phyloP scores from a whole-genome alignment of 305 asterid species.

The Solanum hybrid region DNA sequence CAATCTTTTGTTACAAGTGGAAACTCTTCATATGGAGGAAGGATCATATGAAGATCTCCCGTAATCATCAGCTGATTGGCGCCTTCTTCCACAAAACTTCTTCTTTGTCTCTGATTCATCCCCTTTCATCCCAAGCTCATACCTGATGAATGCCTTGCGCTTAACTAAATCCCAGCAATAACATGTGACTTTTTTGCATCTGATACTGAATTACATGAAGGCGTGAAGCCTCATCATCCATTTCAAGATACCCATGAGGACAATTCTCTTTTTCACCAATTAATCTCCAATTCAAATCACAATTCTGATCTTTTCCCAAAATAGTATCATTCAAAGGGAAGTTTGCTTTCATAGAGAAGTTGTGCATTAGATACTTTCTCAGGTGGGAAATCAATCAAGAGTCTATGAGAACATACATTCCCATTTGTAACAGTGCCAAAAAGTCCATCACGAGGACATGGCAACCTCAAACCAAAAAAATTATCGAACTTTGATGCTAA shows the following conservation, averaged over 20 bases:
- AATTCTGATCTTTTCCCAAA: constrained; percentile 15
- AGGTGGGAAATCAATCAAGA: constrained; percentile 56
- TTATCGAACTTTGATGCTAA: constrained; percentile 54
- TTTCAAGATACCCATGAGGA: not conserved
- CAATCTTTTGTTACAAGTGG: not conserved
- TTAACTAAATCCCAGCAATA: constrained; percentile 11
- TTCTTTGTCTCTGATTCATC: constrained; percentile 31
- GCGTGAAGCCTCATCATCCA: not conserved
- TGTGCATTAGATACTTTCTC: constrained; percentile 50
- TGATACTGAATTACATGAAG: constrained; percentile 15
- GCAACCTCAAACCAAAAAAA: constrained; percentile 40
- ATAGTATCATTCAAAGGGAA: constrained; percentile 46
- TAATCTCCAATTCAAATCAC: constrained; percentile 12
- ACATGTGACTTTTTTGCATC: constrained; percentile 27
- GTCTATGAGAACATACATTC: constrained; percentile 40
- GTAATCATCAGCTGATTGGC: constrained; percentile 13
- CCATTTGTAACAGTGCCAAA: constrained; percentile 25
- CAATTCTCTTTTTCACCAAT: constrained; percentile 8
- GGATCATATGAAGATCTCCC: constrained; percentile 38
- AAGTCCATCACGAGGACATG: constrained; percentile 57
- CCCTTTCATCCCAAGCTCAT: constrained; percentile 42
- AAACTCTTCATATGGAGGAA: constrained; percentile 22
- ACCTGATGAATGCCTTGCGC: constrained; percentile 13
- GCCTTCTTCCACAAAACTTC: constrained; percentile 37
- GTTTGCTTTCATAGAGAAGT: constrained; percentile 32